Evolutionary conservation across 768 basidiomycete genomes (phyloP).

Genomic region (Piloderma croceum): DNA sequence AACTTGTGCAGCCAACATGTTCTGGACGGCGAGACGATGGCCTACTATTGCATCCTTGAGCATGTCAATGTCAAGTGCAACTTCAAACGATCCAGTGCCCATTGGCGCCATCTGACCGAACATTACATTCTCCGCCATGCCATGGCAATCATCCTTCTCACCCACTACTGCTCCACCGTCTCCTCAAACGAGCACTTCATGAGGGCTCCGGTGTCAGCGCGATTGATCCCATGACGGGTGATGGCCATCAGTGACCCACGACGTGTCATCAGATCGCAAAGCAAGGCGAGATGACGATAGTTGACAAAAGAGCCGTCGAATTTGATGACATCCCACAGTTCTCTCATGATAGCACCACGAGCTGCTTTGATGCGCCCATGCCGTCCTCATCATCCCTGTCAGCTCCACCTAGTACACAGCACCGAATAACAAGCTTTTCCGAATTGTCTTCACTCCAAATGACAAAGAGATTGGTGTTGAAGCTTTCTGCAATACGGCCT

Average conservation of each 20-base stretch:
- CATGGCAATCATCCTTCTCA: conserved; percentile 97
- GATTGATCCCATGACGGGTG: conserved; percentile 98
- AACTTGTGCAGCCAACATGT: conserved; percentile 68
- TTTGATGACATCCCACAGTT: conserved; percentile 92
- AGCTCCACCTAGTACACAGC: conserved; percentile 79
- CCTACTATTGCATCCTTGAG: conserved; percentile 97
- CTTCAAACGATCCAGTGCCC: conserved; percentile 96
- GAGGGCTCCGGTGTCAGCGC: conserved; percentile 96
- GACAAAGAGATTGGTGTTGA: conserved; percentile 94
- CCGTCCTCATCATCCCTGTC: conserved; percentile 88
- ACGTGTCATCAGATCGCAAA: conserved; percentile 98
- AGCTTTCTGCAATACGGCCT: conserved; percentile 86
- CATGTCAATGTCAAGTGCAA: conserved; percentile 96
- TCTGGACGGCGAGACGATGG: conserved; percentile 83
- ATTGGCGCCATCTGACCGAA: conserved; percentile 99
- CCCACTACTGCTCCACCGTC: conserved; percentile 98
- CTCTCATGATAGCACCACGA: conserved; percentile 88
- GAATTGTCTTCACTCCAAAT: conserved; percentile 99
- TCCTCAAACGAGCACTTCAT: conserved; percentile 99
- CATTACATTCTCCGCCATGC: conserved; percentile 98
- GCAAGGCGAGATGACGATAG: conserved; percentile 92
- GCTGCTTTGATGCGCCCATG: conserved; percentile 86
- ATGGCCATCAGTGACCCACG: conserved; percentile 95
- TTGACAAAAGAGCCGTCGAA: conserved; percentile 99
- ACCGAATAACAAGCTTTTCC: conserved; percentile 94